These are phyloP conservation scores for Zasmidium cellare DNA, from an alignment of 2,329 filamentous ascomycete species.

Conservation along the genomic window DNA sequence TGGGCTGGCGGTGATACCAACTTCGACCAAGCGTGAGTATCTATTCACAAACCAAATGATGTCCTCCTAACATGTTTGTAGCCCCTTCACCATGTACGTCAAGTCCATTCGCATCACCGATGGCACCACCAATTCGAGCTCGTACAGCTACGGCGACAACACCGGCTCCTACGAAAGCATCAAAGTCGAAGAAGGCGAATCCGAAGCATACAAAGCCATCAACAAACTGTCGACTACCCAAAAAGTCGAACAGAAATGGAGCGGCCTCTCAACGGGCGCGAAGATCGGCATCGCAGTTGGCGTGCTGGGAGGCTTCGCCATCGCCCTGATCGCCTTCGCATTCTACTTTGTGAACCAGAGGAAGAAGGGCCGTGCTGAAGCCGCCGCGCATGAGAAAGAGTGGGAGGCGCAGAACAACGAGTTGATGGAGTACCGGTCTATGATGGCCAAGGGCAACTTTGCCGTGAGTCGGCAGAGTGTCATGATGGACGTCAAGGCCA, in stretches of 20 bases:
- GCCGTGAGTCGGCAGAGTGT: slow-evolving; percentile 21
- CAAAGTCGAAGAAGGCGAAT: slow-evolving; percentile 39
- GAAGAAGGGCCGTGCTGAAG: slow-evolving; percentile 51
- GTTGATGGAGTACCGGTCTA: slow-evolving; percentile 30
- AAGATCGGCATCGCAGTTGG: slow-evolving; percentile 51
- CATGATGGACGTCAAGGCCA: slow-evolving; percentile 20
- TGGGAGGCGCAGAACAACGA: slow-evolving; percentile 44
- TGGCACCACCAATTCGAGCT: slow-evolving; percentile 34
- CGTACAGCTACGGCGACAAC: slow-evolving; percentile 42
- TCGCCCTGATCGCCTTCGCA: slow-evolving; percentile 35
- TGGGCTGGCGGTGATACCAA: slow-evolving; percentile 40
- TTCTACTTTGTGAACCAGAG: slow-evolving; percentile 54
- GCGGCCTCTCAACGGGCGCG: slow-evolving; percentile 44
- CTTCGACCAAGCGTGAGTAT: slow-evolving; percentile 32
- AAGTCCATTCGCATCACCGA: slow-evolving; percentile 37
- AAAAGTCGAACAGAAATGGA: slow-evolving; percentile 45
- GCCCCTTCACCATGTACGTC: slow-evolving; percentile 39
- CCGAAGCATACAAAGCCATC: slow-evolving; percentile 29
- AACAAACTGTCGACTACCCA: slow-evolving; percentile 45
- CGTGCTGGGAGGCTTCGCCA: slow-evolving; percentile 42
- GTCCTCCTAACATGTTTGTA: slow-evolving; percentile 9
- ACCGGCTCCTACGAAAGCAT: slow-evolving; percentile 47
- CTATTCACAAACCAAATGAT: too few species aligned
- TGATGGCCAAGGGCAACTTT: slow-evolving; percentile 32
- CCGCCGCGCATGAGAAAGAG: slow-evolving; percentile 47